Conservation (phyloP, 257 asterid genomes). For the Penstemon barbatus region DNA sequence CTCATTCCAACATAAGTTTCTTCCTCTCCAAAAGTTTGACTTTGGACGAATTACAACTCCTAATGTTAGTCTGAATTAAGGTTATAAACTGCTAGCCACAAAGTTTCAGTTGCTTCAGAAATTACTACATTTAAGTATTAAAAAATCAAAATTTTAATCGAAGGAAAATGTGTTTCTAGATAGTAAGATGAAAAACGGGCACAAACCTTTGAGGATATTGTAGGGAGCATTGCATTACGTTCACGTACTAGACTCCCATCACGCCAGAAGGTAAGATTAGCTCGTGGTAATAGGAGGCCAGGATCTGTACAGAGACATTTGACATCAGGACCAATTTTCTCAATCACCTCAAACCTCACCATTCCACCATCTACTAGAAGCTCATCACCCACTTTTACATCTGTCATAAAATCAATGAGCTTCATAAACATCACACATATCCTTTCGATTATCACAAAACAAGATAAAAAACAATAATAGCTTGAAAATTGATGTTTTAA, state of each 20-base stretch:
- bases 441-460: conserved; percentile 15
- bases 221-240: conserved; percentile 98
- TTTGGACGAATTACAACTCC: conserved; percentile 10
- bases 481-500: conserved; percentile 18
- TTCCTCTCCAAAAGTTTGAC: conserved; percentile 24
- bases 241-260: conserved; percentile 93
- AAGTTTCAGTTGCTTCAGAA: conserved; percentile 8
- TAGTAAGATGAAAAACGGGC: conserved; percentile 20
- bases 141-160: conserved; percentile 11
- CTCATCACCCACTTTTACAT: conserved; percentile 87
- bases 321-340: conserved; percentile 97
- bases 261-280: conserved; percentile 97
- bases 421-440: conserved; percentile 18
- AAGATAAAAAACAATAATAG: conserved; percentile 10
- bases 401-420: conserved; percentile 40
- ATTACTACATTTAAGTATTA: neutral
- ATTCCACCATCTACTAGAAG: conserved; percentile 98
- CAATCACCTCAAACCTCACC: conserved; percentile 98
- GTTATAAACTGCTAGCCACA: neutral
- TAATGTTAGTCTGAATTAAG: conserved; percentile 4
- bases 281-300: conserved; percentile 93
- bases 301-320: conserved; percentile 94
- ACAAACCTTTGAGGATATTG: conserved; percentile 88
- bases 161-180: conserved; percentile 7
- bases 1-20: neutral